Percentiles rank a stretch among this genome's conserved stretches.
These are phyloP conservation scores for Rugonectria rugulosa DNA, from an alignment of 2,329 filamentous ascomycete genomes.

Conservation along the genomic window DNA sequence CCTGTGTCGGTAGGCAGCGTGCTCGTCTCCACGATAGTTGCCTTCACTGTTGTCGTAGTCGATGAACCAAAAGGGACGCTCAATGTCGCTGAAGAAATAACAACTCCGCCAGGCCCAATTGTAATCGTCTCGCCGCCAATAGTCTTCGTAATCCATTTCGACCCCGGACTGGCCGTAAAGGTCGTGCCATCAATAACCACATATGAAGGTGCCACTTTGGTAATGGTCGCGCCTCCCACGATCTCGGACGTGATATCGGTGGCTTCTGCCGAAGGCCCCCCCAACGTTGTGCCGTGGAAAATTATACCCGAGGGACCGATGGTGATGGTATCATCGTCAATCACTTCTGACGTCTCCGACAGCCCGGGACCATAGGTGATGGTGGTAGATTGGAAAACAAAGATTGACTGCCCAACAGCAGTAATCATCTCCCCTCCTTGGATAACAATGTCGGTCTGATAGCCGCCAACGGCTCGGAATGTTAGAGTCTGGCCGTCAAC, in stretches of 20 bases:
- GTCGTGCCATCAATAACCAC: conserved; percentile 59
- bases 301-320: conserved; percentile 56
- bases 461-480: conserved; percentile 41
- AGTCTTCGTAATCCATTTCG: conserved; percentile 52
- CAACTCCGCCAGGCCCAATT: conserved; percentile 59
- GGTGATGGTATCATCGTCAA: conserved; percentile 60
- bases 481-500: conserved; percentile 49
- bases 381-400: conserved; percentile 52
- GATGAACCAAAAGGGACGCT: conserved; percentile 55
- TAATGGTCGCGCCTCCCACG: conserved; percentile 61
- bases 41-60: conserved; percentile 50
- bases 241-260: conserved; percentile 53
- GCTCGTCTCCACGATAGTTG: conserved; percentile 36
- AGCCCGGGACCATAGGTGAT: conserved; percentile 53
- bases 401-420: conserved; percentile 49
- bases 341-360: conserved; percentile 45
- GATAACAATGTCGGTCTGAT: conserved; percentile 54
- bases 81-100: conserved; percentile 55
- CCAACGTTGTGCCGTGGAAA: conserved; percentile 51
- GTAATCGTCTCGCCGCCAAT: conserved; percentile 60
- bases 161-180: conserved; percentile 58
- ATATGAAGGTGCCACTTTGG: conserved; percentile 55
- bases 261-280: conserved; percentile 48
- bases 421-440: conserved; percentile 58
- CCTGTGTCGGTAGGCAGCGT: conserved; percentile 39